These are phyloP conservation scores for Diaporthe longicolla DNA, from an alignment of 2,329 filamentous ascomycete species.

Conservation along the genomic window DNA sequence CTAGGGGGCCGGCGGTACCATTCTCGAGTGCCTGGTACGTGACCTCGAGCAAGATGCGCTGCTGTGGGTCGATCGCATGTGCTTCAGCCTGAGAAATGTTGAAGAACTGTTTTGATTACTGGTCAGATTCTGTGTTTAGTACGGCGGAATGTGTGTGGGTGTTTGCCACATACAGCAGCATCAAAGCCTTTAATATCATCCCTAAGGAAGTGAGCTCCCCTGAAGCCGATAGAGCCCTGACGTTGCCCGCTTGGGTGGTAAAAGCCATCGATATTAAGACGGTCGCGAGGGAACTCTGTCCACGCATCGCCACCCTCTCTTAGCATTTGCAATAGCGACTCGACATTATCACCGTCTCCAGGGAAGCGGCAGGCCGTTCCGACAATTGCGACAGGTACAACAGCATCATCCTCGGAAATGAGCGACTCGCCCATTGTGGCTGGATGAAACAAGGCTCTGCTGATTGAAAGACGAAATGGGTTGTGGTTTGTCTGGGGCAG, in stretches of 20 bases:
- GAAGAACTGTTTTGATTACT: slow-evolving; percentile 61
- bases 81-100: slow-evolving; percentile 64
- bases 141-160: background rate
- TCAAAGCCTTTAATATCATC: slow-evolving; percentile 63
- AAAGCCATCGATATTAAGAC: slow-evolving; percentile 77
- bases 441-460: slow-evolving; percentile 6
- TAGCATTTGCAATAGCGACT: slow-evolving; percentile 78
- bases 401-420: slow-evolving; percentile 34
- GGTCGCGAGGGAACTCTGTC: slow-evolving; percentile 72
- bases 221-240: slow-evolving; percentile 51
- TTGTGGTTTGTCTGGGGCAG: background rate
- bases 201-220: slow-evolving; percentile 66
- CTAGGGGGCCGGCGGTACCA: slow-evolving; percentile 49
- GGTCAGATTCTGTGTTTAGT: background rate
- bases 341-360: slow-evolving; percentile 67
- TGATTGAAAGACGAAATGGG: background rate
- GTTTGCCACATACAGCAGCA: slow-evolving; percentile 58
- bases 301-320: slow-evolving; percentile 77
- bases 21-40: slow-evolving; percentile 67
- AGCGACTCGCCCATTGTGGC: background rate
- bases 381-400: slow-evolving; percentile 72
- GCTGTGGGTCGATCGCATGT: slow-evolving; percentile 67
- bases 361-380: slow-evolving; percentile 78
- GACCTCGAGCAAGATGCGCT: slow-evolving; percentile 65
- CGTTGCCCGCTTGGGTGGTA: slow-evolving; percentile 76